Conservation (phyloP, 306 rosid species). For the Sindora glabra region DNA sequence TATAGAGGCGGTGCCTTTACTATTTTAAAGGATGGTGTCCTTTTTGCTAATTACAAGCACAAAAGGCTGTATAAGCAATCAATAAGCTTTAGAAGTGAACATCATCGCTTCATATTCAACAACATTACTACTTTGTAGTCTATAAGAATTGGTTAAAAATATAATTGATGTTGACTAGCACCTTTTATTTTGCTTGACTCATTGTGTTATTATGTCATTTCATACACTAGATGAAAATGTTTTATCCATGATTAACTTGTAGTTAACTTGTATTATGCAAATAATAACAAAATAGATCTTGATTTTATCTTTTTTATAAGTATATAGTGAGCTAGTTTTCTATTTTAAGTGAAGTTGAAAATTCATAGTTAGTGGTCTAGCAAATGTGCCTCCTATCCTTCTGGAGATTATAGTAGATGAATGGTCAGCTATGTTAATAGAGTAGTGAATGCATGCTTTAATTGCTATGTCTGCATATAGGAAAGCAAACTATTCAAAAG, state of each 20-base stretch:
- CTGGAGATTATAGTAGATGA: constrained; percentile 63
- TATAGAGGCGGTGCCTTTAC: constrained; percentile 88
- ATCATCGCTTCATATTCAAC: neutral
- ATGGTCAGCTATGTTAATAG: constrained; percentile 82
- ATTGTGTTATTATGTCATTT: too few species aligned
- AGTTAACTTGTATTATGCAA: too few species aligned
- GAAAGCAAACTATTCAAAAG: constrained; percentile 46
- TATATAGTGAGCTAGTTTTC: too few species aligned
- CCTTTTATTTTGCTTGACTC: too few species aligned
- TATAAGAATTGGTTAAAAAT: neutral
- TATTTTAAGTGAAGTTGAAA: neutral
- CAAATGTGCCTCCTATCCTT: constrained; percentile 59
- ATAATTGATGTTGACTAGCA: neutral
- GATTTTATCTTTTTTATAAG: too few species aligned
- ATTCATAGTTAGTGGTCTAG: neutral
- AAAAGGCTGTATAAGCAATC: constrained; percentile 81
- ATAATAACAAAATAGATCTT: too few species aligned
- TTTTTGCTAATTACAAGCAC: constrained; percentile 80
- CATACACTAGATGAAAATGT: too few species aligned
- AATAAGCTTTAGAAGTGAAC: constrained; percentile 37
- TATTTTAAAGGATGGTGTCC: constrained; percentile 53
- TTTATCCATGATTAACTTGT: too few species aligned
- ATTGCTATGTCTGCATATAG: constrained; percentile 62
- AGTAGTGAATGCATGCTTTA: constrained; percentile 58
- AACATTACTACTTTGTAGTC: too few species aligned